These are phyloP conservation scores for Fragaria vesca DNA, from an alignment of 306 rosid genomes.

Conservation along the genomic window DNA sequence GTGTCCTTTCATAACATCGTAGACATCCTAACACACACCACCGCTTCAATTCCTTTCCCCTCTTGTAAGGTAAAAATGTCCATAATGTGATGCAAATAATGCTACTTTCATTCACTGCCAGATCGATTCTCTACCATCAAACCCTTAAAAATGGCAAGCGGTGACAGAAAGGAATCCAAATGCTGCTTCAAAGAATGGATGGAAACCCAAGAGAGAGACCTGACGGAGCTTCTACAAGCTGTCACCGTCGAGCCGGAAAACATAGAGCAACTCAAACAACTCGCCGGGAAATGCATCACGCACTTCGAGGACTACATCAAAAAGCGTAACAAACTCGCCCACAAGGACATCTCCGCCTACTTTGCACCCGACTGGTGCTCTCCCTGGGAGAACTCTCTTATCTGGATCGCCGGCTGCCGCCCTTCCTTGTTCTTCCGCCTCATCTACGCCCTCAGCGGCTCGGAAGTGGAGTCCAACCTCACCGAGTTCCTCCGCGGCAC, in stretches of 20 bases:
- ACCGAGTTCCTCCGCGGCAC: conserved; percentile 5
- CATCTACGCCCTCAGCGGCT: conserved; percentile 23
- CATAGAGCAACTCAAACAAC: not conserved
- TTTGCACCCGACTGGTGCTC: conserved; percentile 38
- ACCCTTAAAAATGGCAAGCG: conserved; percentile 4
- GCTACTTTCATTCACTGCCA: not conserved
- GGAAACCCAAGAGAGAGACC: conserved; percentile 29
- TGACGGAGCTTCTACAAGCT: conserved; percentile 25
- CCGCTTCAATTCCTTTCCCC: not conserved
- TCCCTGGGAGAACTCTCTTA: conserved; percentile 35
- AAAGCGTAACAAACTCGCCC: conserved; percentile 16
- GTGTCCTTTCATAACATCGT: not conserved
- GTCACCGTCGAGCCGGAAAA: not conserved
- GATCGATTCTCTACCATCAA: not conserved
- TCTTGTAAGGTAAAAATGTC: not conserved
- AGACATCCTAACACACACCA: not conserved
- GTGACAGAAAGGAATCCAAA: conserved; percentile 10
- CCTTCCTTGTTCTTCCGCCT: conserved; percentile 39
- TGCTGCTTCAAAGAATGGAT: conserved; percentile 47
- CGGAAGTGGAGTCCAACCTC: conserved; percentile 21
- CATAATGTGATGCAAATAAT: too few relatives aligned
- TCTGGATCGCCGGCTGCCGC: conserved; percentile 43
- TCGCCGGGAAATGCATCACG: conserved; percentile 3
- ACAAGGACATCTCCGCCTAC: conserved; percentile 2
- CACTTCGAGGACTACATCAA: conserved; percentile 33